Conservation (phyloP, 2,329 filamentous ascomycete genomes). For the Fusarium sp. region DNA sequence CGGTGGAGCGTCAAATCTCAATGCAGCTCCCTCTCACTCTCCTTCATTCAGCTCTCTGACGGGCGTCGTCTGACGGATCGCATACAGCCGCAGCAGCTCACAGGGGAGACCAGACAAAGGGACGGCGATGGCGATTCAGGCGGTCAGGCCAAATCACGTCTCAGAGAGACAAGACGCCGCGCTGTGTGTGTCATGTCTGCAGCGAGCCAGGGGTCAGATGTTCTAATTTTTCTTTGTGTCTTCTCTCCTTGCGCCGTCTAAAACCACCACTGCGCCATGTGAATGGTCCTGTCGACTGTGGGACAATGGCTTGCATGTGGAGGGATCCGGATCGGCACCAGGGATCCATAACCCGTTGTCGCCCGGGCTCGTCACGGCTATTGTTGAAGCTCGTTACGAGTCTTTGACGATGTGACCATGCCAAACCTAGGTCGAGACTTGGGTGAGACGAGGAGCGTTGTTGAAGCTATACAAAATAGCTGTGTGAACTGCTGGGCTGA, state of each 20-base stretch:
- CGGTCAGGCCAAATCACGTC: constrained; percentile 12
- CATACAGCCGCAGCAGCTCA: background rate
- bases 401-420: background rate
- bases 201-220: constrained; percentile 12
- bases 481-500: background rate
- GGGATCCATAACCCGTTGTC: constrained; percentile 18
- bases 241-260: constrained; percentile 17
- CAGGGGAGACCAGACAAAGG: background rate
- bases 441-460: background rate
- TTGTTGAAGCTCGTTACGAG: background rate
- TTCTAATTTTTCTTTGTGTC: constrained; percentile 12
- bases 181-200: constrained; percentile 13
- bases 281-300: constrained; percentile 14
- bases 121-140: background rate
- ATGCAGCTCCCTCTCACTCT: background rate
- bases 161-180: constrained; percentile 16
- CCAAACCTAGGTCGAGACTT: background rate
- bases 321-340: constrained; percentile 27
- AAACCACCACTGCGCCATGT: constrained; percentile 28
- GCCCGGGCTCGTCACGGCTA: background rate
- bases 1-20: constrained; percentile 25
- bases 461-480: background rate
- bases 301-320: constrained; percentile 20
- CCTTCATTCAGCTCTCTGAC: constrained; percentile 2
- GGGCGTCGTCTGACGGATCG: background rate